Conservation (phyloP, 1,139 yeast species). For the Hemisphaericaspora xylofermentans region DNA sequence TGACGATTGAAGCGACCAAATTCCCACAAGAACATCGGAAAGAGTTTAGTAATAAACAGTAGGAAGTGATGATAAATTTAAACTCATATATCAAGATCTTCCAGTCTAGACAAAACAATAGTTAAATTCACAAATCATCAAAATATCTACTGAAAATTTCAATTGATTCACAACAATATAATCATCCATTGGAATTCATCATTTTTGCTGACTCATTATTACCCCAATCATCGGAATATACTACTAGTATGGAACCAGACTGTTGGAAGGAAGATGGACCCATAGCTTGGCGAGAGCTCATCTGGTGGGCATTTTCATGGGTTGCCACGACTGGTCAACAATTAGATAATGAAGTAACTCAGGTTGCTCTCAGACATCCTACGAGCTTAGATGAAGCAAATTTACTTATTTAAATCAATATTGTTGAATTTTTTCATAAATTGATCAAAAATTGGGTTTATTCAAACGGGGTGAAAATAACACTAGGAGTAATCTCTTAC, state of each 20-base stretch:
- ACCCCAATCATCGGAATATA: neutral
- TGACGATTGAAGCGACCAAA: conserved; percentile 8
- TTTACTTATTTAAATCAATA: conserved; percentile 23
- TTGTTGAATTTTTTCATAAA: conserved; percentile 57
- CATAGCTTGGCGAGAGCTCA: conserved; percentile 59
- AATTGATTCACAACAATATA: conserved; percentile 23
- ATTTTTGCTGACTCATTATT: conserved; percentile 9
- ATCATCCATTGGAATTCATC: conserved; percentile 19
- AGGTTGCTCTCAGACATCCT: neutral
- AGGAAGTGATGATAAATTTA: conserved; percentile 40
- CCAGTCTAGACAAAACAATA: conserved; percentile 3
- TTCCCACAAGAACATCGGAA: conserved; percentile 7
- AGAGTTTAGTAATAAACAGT: conserved; percentile 18
- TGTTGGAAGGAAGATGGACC: conserved; percentile 53
- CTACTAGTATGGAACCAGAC: too few relatives aligned
- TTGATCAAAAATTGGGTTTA: conserved; percentile 47
- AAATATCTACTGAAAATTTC: conserved; percentile 22
- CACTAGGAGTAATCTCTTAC: too few relatives aligned
- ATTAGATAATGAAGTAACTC: neutral
- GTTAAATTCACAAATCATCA: conserved; percentile 9
- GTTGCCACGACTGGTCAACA: conserved; percentile 80
- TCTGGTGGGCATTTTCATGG: conserved; percentile 77
- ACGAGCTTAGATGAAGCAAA: conserved; percentile 7
- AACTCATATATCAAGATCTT: conserved; percentile 29
- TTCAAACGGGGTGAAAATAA: too few relatives aligned